A percentile compares a stretch with the other conserved stretches of the same genome.
These are phyloP conservation scores for Hygrophorus russula DNA, from an alignment of 768 basidiomycete species.

Conservation along the genomic window DNA sequence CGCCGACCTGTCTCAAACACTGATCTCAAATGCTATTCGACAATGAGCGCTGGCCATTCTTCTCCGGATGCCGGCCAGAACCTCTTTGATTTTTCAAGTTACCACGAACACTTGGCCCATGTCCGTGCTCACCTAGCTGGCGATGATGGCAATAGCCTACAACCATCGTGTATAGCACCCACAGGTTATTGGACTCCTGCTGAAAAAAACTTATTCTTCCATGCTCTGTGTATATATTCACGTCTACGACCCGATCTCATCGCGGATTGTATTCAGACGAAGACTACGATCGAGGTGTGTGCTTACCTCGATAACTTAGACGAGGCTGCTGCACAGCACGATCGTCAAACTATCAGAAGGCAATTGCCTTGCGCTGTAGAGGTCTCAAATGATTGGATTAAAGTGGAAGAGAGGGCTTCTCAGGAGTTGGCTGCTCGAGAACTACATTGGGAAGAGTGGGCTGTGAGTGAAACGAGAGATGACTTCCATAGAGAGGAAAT, in stretches of 20 bases:
- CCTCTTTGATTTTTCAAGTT: too few relatives aligned
- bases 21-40: too few relatives aligned
- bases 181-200: conserved; percentile 46
- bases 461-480: neutral
- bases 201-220: conserved; percentile 70
- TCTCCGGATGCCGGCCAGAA: too few relatives aligned
- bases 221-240: conserved; percentile 53
- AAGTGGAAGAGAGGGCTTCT: conserved; percentile 36
- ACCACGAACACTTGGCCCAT: too few relatives aligned
- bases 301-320: conserved; percentile 51
- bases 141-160: conserved; percentile 13
- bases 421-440: conserved; percentile 17
- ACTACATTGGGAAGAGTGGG: conserved; percentile 15
- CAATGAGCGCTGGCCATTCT: too few relatives aligned
- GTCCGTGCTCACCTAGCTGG: conserved; percentile 11
- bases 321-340: conserved; percentile 15
- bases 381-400: conserved; percentile 38
- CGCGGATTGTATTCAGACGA: conserved; percentile 52
- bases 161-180: conserved; percentile 25
- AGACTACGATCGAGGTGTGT: conserved; percentile 56
- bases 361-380: conserved; percentile 25
- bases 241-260: conserved; percentile 71
- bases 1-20: neutral
- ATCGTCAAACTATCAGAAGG: neutral
- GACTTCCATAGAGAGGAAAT: conserved; percentile 15